These are phyloP conservation scores for Diaporthe destruens DNA, from an alignment of 2,329 filamentous ascomycete genomes.

Conservation along the genomic window DNA sequence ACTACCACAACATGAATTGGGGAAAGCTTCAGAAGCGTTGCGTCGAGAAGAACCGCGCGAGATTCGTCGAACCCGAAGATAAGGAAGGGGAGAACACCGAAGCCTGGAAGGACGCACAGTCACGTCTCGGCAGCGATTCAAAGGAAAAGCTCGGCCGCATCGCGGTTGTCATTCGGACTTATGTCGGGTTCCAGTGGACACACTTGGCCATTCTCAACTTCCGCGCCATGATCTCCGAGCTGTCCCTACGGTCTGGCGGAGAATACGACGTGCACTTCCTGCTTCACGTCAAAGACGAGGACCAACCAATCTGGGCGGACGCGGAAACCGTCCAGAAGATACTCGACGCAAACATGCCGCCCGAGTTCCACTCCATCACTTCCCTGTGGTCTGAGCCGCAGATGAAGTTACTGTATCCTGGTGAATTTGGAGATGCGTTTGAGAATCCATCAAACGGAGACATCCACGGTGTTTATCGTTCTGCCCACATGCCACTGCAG, in stretches of 20 bases:
- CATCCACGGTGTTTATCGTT: constrained; percentile 78
- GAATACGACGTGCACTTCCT: constrained; percentile 88
- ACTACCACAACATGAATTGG: constrained; percentile 70
- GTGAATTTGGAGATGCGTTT: constrained; percentile 77
- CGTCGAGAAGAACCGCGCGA: constrained; percentile 70
- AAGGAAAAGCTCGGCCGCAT: constrained; percentile 68
- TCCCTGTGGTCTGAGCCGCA: constrained; percentile 88
- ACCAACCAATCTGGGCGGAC: constrained; percentile 85
- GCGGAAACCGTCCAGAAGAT: constrained; percentile 78
- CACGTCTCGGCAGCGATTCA: constrained; percentile 26
- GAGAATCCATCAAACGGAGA: constrained; percentile 68
- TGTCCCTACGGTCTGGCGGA: constrained; percentile 81
- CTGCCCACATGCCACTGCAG: constrained; percentile 72
- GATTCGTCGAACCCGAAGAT: constrained; percentile 65
- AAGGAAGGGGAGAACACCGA: constrained; percentile 41
- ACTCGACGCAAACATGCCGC: constrained; percentile 75
- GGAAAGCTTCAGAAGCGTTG: constrained; percentile 66
- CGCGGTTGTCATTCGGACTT: constrained; percentile 84
- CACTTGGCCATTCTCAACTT: constrained; percentile 83
- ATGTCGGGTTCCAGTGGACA: constrained; percentile 83
- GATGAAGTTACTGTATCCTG: constrained; percentile 82
- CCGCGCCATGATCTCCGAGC: constrained; percentile 83
- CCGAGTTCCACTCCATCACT: constrained; percentile 83
- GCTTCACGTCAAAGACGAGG: constrained; percentile 85
- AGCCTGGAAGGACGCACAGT: constrained; percentile 26